Evolutionary conservation across 1,139 yeast species (phyloP).

Genomic region (Lipomyces yarrowii): DNA sequence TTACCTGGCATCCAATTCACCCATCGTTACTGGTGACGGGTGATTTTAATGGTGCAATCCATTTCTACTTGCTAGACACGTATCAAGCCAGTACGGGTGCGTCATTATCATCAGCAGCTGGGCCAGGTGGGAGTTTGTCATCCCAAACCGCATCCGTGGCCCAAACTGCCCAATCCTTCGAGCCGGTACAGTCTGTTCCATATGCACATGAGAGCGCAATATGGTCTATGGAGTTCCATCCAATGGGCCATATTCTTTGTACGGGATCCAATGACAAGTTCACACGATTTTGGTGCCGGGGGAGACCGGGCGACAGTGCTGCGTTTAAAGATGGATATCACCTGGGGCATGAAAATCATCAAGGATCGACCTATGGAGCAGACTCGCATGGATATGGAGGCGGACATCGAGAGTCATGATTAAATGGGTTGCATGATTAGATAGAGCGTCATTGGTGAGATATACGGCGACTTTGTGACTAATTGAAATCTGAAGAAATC

Average conservation of each 20-base stretch:
- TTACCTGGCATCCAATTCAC: conserved; percentile 93
- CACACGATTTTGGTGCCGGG: conserved; percentile 93
- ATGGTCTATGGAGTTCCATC: conserved; percentile 88
- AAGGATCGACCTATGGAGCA: not conserved
- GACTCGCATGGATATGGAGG: conserved; percentile 2
- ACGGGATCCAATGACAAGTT: conserved; percentile 94
- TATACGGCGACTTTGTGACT: not conserved
- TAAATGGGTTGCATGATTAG: not conserved
- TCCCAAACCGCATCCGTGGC: conserved; percentile 7
- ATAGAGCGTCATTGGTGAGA: not conserved
- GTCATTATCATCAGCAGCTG: conserved; percentile 23
- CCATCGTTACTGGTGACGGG: conserved; percentile 81
- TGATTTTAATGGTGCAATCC: conserved; percentile 84
- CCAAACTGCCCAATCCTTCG: conserved; percentile 20
- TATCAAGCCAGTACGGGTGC: conserved; percentile 38
- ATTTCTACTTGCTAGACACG: conserved; percentile 71
- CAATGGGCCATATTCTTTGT: conserved; percentile 86
- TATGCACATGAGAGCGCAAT: conserved; percentile 94
- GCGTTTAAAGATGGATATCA: conserved; percentile 82
- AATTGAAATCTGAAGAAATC: not conserved
- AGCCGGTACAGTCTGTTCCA: conserved; percentile 58
- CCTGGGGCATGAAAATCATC: conserved; percentile 26
- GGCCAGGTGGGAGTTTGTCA: conserved; percentile 29
- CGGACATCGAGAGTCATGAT: not conserved
- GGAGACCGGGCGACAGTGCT: conserved; percentile 85